Conservation (phyloP, 2,329 filamentous ascomycete genomes). For the Ceratocystiopsis brevicomis region DNA sequence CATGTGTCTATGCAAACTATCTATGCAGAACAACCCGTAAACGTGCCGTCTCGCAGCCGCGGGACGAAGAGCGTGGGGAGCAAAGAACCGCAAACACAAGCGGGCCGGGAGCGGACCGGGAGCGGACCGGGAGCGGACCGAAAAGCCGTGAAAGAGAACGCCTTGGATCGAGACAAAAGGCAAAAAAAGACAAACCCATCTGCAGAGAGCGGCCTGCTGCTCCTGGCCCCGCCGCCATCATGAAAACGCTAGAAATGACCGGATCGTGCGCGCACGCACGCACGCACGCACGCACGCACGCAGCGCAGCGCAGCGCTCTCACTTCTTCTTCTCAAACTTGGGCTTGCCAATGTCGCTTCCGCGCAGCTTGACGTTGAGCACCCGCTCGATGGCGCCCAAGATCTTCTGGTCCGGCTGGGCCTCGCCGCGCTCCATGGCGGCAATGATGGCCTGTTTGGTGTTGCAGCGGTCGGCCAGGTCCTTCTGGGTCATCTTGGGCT, state of each 20-base stretch:
- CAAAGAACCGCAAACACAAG: too few relatives aligned
- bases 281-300: too few relatives aligned
- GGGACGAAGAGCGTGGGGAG: too few relatives aligned
- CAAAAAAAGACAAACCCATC: not conserved
- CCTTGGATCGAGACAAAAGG: not conserved
- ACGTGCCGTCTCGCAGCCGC: too few relatives aligned
- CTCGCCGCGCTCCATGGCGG: slow-evolving; percentile 67
- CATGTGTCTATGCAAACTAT: too few relatives aligned
- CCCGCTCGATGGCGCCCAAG: slow-evolving; percentile 56
- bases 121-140: not conserved
- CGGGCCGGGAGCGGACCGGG: not conserved
- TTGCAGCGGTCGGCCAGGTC: slow-evolving; percentile 73
- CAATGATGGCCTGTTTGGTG: slow-evolving; percentile 60
- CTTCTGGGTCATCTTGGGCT: slow-evolving; percentile 94
- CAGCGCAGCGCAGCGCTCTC: slow-evolving; percentile 1
- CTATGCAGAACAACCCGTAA: too few relatives aligned
- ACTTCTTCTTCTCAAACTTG: slow-evolving; percentile 39
- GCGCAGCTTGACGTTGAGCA: slow-evolving; percentile 74
- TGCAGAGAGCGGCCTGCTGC: not conserved
- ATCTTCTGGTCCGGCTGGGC: slow-evolving; percentile 72
- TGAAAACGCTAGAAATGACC: not conserved
- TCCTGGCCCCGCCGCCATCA: not conserved
- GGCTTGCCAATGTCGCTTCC: slow-evolving; percentile 72
- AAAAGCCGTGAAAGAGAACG: not conserved
- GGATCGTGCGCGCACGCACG: too few relatives aligned